Conservation (phyloP, 106 monocot species). For the Iris macrosiphon region DNA sequence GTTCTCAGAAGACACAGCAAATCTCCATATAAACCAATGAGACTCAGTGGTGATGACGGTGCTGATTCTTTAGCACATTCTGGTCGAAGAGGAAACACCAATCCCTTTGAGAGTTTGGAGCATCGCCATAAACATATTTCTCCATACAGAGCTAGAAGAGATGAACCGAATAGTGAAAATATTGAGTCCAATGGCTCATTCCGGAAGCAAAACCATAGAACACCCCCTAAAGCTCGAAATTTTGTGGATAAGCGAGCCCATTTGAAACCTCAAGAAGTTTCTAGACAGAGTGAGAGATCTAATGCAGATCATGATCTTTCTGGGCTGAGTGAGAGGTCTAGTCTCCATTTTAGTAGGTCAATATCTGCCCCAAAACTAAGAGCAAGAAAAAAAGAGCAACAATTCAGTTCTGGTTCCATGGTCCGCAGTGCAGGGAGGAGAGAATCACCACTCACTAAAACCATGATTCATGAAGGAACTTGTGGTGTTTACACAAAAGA, state of each 20-base stretch:
- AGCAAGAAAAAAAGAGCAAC: constrained; percentile 1
- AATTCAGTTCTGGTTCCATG: neutral
- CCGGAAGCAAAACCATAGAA: constrained; percentile 11
- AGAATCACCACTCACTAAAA: constrained; percentile 2
- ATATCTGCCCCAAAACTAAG: constrained; percentile 21
- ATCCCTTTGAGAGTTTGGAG: too few species aligned
- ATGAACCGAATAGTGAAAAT: neutral
- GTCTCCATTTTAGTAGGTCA: constrained; percentile 7
- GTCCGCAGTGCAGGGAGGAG: neutral
- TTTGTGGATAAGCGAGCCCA: constrained; percentile 1
- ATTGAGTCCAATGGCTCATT: neutral
- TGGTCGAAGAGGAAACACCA: constrained; percentile 2
- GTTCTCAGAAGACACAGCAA: constrained; percentile 13
- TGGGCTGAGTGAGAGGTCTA: constrained; percentile 3
- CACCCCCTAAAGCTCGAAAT: constrained; percentile 7
- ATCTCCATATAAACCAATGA: constrained; percentile 20
- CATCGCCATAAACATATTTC: constrained; percentile 16
- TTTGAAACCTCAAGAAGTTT: neutral
- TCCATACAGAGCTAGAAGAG: constrained; percentile 2
- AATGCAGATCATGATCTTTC: constrained; percentile 6
- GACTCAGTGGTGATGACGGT: constrained; percentile 1
- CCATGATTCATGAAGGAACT: neutral
- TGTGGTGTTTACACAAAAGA: neutral
- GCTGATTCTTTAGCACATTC: neutral
- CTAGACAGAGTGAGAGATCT: neutral